Conservation (phyloP, 2,329 filamentous ascomycete species). For the Davidsoniella neocaledoniae region DNA sequence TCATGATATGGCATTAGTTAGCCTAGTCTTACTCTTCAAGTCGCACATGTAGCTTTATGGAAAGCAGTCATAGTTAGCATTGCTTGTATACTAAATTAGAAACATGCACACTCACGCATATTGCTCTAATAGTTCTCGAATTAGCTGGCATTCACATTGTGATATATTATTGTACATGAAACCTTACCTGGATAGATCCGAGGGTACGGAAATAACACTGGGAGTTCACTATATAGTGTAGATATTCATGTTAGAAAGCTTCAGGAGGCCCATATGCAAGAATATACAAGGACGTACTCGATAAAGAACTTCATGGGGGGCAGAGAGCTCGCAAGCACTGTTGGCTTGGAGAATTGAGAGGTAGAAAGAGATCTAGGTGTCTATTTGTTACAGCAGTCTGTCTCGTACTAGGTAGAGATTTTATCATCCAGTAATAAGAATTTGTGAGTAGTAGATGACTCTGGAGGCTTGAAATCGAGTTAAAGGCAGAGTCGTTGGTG, state of each 20-base stretch:
- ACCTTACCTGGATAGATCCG: constrained; percentile 38
- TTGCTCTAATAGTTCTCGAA: constrained; percentile 25
- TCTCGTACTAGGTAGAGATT: no score
- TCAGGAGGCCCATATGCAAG: neutral
- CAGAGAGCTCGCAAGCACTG: no score
- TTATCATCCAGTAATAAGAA: no score
- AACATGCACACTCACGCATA: constrained; percentile 26
- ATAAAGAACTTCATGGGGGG: constrained; percentile 34
- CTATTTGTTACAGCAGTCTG: no score
- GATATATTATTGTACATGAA: neutral
- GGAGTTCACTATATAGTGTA: constrained; percentile 28
- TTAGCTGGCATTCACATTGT: neutral
- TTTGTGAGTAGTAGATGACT: no score
- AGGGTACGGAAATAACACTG: constrained; percentile 41
- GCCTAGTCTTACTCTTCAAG: constrained; percentile 29
- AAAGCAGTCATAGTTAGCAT: neutral
- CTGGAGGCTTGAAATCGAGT: no score
- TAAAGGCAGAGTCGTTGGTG: no score
- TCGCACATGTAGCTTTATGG: constrained; percentile 37
- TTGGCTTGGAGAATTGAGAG: no score
- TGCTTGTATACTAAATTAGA: neutral
- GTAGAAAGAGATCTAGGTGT: no score
- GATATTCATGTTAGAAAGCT: no score
- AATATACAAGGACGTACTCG: constrained; percentile 22
- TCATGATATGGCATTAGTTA: no score